Conservation (phyloP, 768 basidiomycete genomes). For the Naganishia onofrii region DNA sequence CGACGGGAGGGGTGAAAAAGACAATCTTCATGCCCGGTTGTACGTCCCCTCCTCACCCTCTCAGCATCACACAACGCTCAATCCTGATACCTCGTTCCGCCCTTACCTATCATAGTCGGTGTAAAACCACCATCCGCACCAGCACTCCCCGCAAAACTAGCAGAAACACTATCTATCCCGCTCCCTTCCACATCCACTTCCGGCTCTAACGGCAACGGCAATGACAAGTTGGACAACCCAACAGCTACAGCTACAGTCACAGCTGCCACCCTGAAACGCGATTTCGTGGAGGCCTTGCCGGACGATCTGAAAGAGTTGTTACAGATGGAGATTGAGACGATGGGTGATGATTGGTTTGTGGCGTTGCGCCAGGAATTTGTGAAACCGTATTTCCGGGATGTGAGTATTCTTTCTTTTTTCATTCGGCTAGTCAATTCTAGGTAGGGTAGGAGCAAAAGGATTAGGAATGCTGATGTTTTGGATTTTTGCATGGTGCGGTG, state of each 20-base stretch:
- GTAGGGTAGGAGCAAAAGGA: no score
- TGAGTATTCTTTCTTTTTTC: constrained; percentile 30
- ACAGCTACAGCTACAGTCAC: neutral
- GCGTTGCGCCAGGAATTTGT: constrained; percentile 49
- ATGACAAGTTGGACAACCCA: no score
- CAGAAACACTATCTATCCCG: neutral
- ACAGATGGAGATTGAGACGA: constrained; percentile 45
- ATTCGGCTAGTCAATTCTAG: no score
- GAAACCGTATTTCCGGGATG: constrained; percentile 47
- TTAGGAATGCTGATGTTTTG: neutral
- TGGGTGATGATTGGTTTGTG: constrained; percentile 52
- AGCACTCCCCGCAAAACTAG: neutral
- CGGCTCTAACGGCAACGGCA: neutral
- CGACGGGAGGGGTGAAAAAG: constrained; percentile 12
- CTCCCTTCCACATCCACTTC: constrained; percentile 15
- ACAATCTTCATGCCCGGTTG: constrained; percentile 28
- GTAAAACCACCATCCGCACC: neutral
- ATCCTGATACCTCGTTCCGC: neutral
- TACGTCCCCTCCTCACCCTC: constrained; percentile 3
- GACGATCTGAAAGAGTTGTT: constrained; percentile 34
- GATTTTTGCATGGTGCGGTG: neutral
- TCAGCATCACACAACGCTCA: neutral
- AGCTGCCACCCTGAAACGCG: constrained; percentile 10
- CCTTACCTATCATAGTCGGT: neutral
- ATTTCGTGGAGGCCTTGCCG: constrained; percentile 21